Conservation (phyloP, 1,139 yeast genomes). For the Saccharomyces hybrid region DNA sequence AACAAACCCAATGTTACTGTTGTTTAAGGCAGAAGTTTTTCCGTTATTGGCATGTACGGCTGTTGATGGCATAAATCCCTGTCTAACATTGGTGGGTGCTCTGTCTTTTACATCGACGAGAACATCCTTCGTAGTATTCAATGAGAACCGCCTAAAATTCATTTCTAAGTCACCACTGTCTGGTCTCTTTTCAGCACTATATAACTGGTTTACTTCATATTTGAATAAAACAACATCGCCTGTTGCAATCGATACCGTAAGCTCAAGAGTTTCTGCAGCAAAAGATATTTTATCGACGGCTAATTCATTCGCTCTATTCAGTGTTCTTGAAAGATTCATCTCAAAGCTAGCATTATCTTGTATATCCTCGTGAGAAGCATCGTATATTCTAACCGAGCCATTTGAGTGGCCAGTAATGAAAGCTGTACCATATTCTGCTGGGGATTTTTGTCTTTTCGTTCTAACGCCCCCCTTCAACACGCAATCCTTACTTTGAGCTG, state of each 20-base stretch:
- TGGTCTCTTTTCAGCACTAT: conserved; percentile 28
- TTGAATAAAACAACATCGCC: conserved; percentile 75
- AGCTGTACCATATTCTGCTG: conserved; percentile 34
- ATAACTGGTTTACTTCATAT: conserved; percentile 51
- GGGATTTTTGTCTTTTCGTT: conserved; percentile 36
- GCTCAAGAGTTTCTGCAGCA: conserved; percentile 70
- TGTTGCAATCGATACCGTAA: conserved; percentile 51
- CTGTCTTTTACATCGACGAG: conserved; percentile 34
- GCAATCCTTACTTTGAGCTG: conserved; percentile 36
- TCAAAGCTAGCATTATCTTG: conserved; percentile 56
- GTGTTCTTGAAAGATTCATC: conserved; percentile 43
- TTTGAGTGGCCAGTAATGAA: conserved; percentile 74
- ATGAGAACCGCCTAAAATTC: conserved; percentile 31
- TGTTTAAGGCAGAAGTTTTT: conserved; percentile 50
- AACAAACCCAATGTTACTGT: conserved; percentile 77
- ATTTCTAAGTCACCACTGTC: conserved; percentile 25
- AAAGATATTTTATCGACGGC: conserved; percentile 56
- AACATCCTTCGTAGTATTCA: conserved; percentile 22
- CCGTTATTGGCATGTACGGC: conserved; percentile 44
- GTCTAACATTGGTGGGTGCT: conserved; percentile 39
- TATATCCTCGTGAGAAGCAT: conserved; percentile 70
- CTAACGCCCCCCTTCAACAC: conserved; percentile 76
- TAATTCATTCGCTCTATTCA: conserved; percentile 38
- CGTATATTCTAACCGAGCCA: conserved; percentile 74
- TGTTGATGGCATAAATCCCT: conserved; percentile 66